phyloP scores from a whole-genome alignment of 2,329 filamentous ascomycete species.

The Cryoendolithus antarcticus region DNA sequence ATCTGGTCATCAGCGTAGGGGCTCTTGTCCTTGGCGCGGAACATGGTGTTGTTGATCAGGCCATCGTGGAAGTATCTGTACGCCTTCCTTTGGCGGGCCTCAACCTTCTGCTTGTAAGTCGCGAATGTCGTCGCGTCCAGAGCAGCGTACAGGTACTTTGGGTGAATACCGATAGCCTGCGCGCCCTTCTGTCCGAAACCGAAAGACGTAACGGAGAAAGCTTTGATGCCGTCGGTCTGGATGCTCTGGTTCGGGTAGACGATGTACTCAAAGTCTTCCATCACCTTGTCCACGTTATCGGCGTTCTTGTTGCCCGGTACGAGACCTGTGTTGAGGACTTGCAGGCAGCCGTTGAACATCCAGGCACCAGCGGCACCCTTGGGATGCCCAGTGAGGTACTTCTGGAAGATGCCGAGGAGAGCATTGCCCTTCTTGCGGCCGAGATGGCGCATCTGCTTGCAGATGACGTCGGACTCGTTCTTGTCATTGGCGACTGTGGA shows the following conservation, averaged over 20 bases:
- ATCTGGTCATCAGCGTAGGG: slow-evolving; percentile 86
- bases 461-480: slow-evolving; percentile 97
- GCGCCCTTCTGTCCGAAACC: slow-evolving; percentile 99
- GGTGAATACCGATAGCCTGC: slow-evolving; percentile 92
- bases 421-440: slow-evolving; percentile 95
- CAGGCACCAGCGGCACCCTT: slow-evolving; percentile 98
- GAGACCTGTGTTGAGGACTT: slow-evolving; percentile 85
- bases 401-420: slow-evolving; percentile 94
- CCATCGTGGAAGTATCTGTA: slow-evolving; percentile 99
- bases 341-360: slow-evolving; percentile 98
- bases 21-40: slow-evolving; percentile 84
- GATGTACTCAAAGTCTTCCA: slow-evolving; percentile 97
- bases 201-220: slow-evolving; percentile 97
- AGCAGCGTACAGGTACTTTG: slow-evolving; percentile 89
- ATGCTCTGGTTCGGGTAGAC: slow-evolving; percentile 91
- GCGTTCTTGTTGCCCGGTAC: slow-evolving; percentile 97
- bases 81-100: slow-evolving; percentile 91
- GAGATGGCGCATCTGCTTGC: slow-evolving; percentile 88
- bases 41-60: slow-evolving; percentile 93
- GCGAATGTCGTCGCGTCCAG: slow-evolving; percentile 76
- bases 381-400: slow-evolving; percentile 95
- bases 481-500: slow-evolving; percentile 98
- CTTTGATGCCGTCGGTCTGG: slow-evolving; percentile 96
- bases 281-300: slow-evolving; percentile 88
- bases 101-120: slow-evolving; percentile 80